Evolutionary conservation across 1,284 basidiomycete genomes (phyloP).

Genomic region (Hortiboletus rubellus): DNA sequence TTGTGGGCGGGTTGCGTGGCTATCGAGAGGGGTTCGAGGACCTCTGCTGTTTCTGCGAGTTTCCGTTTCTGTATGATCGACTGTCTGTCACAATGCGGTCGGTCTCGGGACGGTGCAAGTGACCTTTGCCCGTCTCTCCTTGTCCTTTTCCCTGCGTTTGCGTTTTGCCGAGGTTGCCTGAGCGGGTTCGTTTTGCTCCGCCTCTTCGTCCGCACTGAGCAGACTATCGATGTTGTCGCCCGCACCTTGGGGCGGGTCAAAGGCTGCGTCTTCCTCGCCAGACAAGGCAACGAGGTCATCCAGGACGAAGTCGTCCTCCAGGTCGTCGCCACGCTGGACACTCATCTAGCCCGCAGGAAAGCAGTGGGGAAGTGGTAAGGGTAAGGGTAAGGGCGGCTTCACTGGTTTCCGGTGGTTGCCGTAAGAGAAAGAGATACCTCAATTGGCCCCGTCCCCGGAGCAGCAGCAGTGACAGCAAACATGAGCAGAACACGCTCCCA

Average conservation of each 20-base stretch:
- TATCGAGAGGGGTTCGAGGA: constrained; percentile 46
- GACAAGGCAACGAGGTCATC: constrained; percentile 68
- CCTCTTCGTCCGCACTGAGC: constrained; percentile 47
- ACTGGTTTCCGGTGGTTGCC: no score
- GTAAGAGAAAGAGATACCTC: background rate
- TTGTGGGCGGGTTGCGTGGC: constrained; percentile 55
- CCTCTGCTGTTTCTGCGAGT: constrained; percentile 47
- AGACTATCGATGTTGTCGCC: constrained; percentile 42
- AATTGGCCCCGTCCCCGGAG: background rate
- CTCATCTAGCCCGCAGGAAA: constrained; percentile 32
- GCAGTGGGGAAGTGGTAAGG: background rate
- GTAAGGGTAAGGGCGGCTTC: no score
- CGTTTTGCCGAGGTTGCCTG: constrained; percentile 51
- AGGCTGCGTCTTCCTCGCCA: constrained; percentile 50
- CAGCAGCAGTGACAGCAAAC: constrained; percentile 15
- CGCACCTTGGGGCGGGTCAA: constrained; percentile 41
- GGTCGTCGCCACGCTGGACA: constrained; percentile 62
- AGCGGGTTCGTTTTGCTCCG: constrained; percentile 36
- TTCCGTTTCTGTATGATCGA: constrained; percentile 55
- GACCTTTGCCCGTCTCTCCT: constrained; percentile 65
- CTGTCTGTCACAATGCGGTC: constrained; percentile 13
- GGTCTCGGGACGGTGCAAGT: constrained; percentile 21
- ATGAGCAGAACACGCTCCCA: constrained; percentile 33
- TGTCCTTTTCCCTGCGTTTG: constrained; percentile 70
- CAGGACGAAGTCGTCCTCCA: constrained; percentile 76